These are phyloP conservation scores for Volvox reticuliferus DNA, from an alignment of 139 green algal genomes.

Conservation along the genomic window DNA sequence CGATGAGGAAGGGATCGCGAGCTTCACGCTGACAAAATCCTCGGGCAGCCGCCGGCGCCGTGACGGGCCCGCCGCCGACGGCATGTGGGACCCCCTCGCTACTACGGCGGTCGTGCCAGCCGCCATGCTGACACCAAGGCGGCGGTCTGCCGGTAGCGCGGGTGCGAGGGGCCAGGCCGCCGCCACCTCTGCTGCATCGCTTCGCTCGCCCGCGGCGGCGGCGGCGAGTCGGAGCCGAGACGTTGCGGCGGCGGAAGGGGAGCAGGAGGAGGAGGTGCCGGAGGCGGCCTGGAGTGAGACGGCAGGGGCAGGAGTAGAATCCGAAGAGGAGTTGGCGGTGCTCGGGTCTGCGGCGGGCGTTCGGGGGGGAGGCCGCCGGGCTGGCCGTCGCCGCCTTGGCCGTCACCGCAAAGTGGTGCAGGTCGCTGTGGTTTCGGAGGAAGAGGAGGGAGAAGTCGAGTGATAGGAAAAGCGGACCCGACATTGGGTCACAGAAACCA, in stretches of 20 bases:
- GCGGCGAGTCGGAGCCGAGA: background rate
- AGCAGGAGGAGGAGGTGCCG: slow-evolving; percentile 33
- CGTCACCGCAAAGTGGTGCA: slow-evolving; percentile 8
- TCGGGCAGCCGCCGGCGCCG: background rate
- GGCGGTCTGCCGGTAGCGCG: background rate
- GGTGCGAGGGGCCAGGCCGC: background rate
- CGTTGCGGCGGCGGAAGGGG: background rate
- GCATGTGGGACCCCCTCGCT: background rate
- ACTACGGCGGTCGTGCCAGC: background rate
- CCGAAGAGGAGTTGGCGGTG: background rate
- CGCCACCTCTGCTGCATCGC: background rate
- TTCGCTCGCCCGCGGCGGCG: background rate
- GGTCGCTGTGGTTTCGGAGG: background rate
- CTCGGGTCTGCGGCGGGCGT: background rate
- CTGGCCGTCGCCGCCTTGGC: background rate
- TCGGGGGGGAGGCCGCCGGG: background rate
- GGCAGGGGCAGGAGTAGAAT: too few relatives aligned
- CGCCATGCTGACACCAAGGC: background rate
- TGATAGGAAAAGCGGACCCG: too few relatives aligned
- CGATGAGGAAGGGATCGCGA: background rate
- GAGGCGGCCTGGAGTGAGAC: background rate
- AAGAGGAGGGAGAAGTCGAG: background rate
- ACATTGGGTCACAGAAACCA: too few relatives aligned
- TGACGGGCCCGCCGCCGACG: background rate
- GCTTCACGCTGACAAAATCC: slow-evolving; percentile 12